Base-by-base conservation (phyloP, 2,329 filamentous ascomycete genomes). In the Endoconidiophora polonica region DNA sequence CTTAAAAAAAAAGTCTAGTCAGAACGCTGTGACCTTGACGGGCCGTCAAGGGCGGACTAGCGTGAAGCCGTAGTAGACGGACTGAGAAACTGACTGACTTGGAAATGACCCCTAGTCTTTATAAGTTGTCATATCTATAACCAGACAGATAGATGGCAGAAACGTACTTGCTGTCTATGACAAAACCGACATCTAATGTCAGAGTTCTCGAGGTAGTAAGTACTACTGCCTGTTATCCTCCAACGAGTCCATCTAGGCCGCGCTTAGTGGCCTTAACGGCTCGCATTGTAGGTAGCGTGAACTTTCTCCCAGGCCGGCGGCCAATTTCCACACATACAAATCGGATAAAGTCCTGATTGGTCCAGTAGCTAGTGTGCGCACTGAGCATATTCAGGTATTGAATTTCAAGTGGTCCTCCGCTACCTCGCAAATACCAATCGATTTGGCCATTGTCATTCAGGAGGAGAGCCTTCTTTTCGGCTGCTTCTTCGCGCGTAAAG, bases 311-410 rank as follows among this genome's bases (percentile, higher is more conserved):
- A 4, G 77, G 74, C 56, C 71, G 71, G 55, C 90, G 71, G 2
- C 88, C 88, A 57, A 93, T 79, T 65, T 98, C 91, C 29, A 90
- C 71, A 41, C 93, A 93, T 46, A 96, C 66, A 69, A 96, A 81
- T 42, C 88, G 71, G n/a, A 94, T 80, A 62, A 98, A 88, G 61
- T 96, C 91, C 24, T 71, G 76, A 58, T 83, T 79, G 2, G 78
- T 74, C 91, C 91, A 98, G 63, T 98, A 98, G 61, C 84, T 90
- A 50, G 85, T 87, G 64, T 98, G 91, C 6, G 91, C 91, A 52
- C 86, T 85, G 49, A 98, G 67, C 91, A 98, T 98, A 57, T 94
- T 95, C 36, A 96, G 66, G 61, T 98, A 98, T 65, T 96, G 88
- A 22, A 95, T 87, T 64, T 94, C 91, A 36, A 98, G 68, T 3